Evolutionary conservation across 805 yeast species (phyloP).

Genomic region (Kurtzmaniella fragi): DNA sequence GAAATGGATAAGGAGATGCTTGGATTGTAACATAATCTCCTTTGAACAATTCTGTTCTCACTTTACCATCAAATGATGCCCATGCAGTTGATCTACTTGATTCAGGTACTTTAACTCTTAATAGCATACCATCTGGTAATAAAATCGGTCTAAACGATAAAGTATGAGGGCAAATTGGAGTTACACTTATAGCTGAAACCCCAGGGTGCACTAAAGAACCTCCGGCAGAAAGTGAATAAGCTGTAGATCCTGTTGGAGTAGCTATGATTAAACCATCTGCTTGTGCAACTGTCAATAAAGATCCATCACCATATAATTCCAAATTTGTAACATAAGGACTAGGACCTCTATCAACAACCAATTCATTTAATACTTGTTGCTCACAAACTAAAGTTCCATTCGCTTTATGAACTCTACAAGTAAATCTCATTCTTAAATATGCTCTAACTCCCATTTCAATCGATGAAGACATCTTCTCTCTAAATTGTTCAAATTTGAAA

Average conservation of each 20-base stretch:
- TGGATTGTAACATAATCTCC: conserved; percentile 84
- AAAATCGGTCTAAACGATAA: conserved; percentile 88
- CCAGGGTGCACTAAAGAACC: conserved; percentile 94
- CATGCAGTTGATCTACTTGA: conserved; percentile 87
- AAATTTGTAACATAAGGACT: conserved; percentile 87
- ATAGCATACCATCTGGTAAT: conserved; percentile 86
- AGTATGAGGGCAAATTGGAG: conserved; percentile 96
- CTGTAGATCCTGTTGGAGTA: conserved; percentile 96
- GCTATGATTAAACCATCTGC: conserved; percentile 93
- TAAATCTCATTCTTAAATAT: conserved; percentile 83
- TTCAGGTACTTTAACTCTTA: conserved; percentile 75
- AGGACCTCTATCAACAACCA: conserved; percentile 91
- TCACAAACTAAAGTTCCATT: conserved; percentile 53
- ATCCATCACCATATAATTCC: conserved; percentile 84
- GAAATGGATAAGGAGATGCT: conserved; percentile 90
- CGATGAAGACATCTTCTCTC: conserved; percentile 51
- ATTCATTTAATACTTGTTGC: conserved; percentile 81
- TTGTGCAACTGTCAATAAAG: conserved; percentile 80
- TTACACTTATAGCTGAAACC: conserved; percentile 85
- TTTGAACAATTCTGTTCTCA: conserved; percentile 68
- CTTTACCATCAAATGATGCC: conserved; percentile 95
- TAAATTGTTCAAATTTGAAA: conserved; percentile 71
- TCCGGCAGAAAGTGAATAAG: conserved; percentile 92
- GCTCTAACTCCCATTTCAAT: conserved; percentile 64
- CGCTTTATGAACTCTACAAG: conserved; percentile 61